Base-by-base conservation (phyloP, 2,329 filamentous ascomycete species). In the Penicillium verrucosum region DNA sequence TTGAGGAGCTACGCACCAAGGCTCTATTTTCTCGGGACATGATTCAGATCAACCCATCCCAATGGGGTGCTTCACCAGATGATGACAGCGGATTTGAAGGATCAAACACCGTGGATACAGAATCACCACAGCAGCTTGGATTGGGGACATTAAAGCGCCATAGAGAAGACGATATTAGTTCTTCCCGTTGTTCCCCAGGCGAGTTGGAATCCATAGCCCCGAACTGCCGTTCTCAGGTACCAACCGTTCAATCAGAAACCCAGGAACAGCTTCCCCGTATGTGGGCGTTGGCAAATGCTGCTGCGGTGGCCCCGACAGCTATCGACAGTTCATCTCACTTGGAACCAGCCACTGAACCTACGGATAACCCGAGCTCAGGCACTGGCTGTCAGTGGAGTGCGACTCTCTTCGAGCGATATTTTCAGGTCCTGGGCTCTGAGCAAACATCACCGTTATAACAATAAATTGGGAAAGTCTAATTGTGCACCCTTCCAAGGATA, bases 331-430 rank as follows among this genome's bases (percentile, higher is more conserved):
- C 30, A 12, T 25, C 45, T 25, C 21, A 30, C 6, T 27, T 14
- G 11, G 12, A 25, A 32, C 25, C 37, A 14, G n/a, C 32, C 16
- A 32, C 16, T 27, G 34, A 54, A 11, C 10, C 30, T 18, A 44
- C 37, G 3, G 57, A 60, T 7, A 43, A 59, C 30, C 63, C 63
- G 12, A 61, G 52, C 9, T 41, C 54, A 7, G 63, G 59, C 8
- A 65, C 62, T 18, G 49, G 30, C 2, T 65, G 62, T 42, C 57
- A 65, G 41, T 65, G 62, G 63, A 63, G 59, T 49, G 48, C 52
- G 25, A 44, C 18, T 5, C 47, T 62, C 8, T 63, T 65, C 37
- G 56, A 58, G 18, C 50, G 41, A 9, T 65, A 60, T 41, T 63
- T 63, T 47, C 21, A 59, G 32, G 45, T 56, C 2, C 2, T 60